phyloP scores from a whole-genome alignment of 331 rosid species.

The Malus hybrid region DNA sequence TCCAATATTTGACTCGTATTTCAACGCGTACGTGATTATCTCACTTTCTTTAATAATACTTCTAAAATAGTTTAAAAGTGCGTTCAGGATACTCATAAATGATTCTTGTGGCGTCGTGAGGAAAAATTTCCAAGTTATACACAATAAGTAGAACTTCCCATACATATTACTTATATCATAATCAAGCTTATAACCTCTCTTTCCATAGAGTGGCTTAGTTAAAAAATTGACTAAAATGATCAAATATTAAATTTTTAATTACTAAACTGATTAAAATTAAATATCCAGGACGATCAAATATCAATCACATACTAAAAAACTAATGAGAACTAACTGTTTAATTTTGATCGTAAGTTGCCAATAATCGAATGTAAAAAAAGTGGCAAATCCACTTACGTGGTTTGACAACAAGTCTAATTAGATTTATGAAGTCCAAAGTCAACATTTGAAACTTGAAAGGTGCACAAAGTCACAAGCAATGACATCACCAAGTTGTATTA shows the following conservation, averaged over 20 bases:
- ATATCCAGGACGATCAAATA: too few relatives aligned
- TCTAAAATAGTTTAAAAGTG: too few relatives aligned
- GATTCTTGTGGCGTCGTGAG: background rate
- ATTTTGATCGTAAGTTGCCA: background rate
- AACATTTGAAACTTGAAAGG: background rate
- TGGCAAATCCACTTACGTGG: background rate
- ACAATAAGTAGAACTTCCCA: background rate
- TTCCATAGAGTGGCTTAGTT: too few relatives aligned
- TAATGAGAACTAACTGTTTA: background rate
- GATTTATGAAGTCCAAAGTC: background rate
- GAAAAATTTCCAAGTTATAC: background rate
- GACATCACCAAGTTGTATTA: background rate
- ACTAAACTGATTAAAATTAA: too few relatives aligned
- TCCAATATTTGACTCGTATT: too few relatives aligned
- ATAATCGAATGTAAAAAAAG: background rate
- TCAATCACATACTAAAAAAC: too few relatives aligned
- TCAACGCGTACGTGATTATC: too few relatives aligned
- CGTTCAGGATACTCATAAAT: background rate
- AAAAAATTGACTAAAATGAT: too few relatives aligned
- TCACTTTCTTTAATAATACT: too few relatives aligned
- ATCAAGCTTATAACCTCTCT: too few relatives aligned
- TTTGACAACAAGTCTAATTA: background rate
- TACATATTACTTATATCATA: too few relatives aligned
- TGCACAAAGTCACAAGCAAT: background rate
- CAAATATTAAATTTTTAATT: too few relatives aligned